These are phyloP conservation scores for Fonsecaea multimorphosa DNA, from an alignment of 2,329 filamentous ascomycete genomes.

Conservation along the genomic window DNA sequence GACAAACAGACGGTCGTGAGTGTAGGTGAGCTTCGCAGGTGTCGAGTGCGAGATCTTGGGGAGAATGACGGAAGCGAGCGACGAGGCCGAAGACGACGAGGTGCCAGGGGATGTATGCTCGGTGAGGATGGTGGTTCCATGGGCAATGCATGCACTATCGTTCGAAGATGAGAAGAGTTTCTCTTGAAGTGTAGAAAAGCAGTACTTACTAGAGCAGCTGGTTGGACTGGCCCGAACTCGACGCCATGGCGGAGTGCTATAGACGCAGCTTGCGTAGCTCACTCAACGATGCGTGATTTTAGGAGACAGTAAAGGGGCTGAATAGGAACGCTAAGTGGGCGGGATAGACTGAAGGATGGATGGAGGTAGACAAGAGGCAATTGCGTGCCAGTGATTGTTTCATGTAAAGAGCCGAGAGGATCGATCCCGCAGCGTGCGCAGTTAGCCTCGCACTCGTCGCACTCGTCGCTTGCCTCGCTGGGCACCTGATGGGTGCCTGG, in stretches of 20 bases:
- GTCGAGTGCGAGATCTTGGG: constrained; percentile 86
- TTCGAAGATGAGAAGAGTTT: background rate
- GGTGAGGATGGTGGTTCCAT: constrained; percentile 88
- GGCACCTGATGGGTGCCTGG: too few relatives aligned
- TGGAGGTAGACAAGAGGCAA: background rate
- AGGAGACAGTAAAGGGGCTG: background rate
- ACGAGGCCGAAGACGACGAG: constrained; percentile 82
- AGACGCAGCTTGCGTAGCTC: background rate
- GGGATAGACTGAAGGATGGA: background rate
- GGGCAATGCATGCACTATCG: constrained; percentile 84
- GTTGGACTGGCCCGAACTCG: constrained; percentile 69
- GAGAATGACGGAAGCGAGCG: constrained; percentile 89
- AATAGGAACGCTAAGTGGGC: background rate
- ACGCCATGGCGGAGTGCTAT: constrained; percentile 64
- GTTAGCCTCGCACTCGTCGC: too few relatives aligned
- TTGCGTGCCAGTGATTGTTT: background rate
- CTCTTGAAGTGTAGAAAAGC: background rate
- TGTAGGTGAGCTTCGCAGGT: constrained; percentile 91
- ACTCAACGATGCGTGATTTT: background rate
- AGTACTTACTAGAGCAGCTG: constrained; percentile 73
- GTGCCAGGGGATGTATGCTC: constrained; percentile 90
- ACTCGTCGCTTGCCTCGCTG: background rate
- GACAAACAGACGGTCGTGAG: constrained; percentile 88
- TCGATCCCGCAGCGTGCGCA: too few relatives aligned
- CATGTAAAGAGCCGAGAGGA: too few relatives aligned